phyloP scores from a whole-genome alignment of 768 basidiomycete genomes.

The Panaeolus papilionaceus region DNA sequence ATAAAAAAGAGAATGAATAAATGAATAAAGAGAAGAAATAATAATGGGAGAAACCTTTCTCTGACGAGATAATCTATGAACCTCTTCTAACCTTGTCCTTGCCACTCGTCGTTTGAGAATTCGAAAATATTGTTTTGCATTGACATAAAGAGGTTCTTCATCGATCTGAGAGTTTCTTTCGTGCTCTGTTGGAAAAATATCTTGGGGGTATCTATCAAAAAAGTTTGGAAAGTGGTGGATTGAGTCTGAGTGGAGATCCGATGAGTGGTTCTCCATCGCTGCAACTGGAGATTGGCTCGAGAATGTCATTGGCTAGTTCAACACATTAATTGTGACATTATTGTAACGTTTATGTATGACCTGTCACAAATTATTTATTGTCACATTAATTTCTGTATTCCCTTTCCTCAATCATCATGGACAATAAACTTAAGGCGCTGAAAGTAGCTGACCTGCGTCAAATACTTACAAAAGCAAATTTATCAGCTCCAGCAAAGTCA shows the following conservation, averaged over 20 bases:
- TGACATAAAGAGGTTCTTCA: constrained; percentile 98
- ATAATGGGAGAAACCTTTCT: constrained; percentile 71
- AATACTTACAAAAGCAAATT: constrained; percentile 59
- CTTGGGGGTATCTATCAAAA: constrained; percentile 31
- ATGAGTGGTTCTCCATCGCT: constrained; percentile 35
- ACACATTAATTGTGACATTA: constrained; percentile 15
- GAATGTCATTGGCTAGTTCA: constrained; percentile 27
- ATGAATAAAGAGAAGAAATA: constrained; percentile 13
- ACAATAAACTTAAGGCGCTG: constrained; percentile 58
- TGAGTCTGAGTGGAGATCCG: constrained; percentile 32
- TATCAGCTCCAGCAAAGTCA: constrained; percentile 57
- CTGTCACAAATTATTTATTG: constrained; percentile 27
- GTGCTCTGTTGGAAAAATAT: constrained; percentile 33
- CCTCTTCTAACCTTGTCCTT: constrained; percentile 89
- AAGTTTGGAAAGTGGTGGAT: constrained; percentile 31
- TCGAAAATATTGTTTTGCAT: constrained; percentile 99
- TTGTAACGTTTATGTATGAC: background rate
- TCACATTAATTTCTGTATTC: constrained; percentile 25
- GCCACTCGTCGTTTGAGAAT: constrained; percentile 96
- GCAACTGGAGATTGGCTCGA: constrained; percentile 32
- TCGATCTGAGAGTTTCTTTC: constrained; percentile 56
- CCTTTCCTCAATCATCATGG: constrained; percentile 35
- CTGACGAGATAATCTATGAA: constrained; percentile 90
- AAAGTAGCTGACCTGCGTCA: constrained; percentile 75
- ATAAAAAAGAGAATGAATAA: constrained; percentile 16